A percentile compares a stretch with the other conserved stretches of the same genome.
Evolutionary conservation across 306 rosid genomes (phyloP).

Genomic region (Echinosophora koreensis): DNA sequence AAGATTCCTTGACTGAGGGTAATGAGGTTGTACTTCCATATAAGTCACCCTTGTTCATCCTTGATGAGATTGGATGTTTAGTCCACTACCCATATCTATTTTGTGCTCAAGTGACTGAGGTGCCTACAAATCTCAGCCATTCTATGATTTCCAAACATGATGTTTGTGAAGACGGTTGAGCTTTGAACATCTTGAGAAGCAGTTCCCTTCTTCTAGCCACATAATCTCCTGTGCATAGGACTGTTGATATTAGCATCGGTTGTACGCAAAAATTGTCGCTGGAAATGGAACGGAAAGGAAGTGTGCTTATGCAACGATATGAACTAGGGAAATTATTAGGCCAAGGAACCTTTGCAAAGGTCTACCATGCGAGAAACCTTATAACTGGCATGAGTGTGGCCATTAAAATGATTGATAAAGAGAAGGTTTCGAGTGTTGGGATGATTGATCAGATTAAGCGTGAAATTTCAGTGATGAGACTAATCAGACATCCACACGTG

Average conservation of each 20-base stretch:
- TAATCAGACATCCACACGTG: conserved; percentile 84
- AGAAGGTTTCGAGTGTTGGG: conserved; percentile 77
- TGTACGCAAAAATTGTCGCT: conserved; percentile 28
- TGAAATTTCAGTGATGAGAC: conserved; percentile 87
- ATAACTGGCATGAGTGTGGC: conserved; percentile 73
- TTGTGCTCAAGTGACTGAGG: conserved; percentile 49
- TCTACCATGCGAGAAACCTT: conserved; percentile 74
- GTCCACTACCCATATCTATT: conserved; percentile 45
- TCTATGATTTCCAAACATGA: conserved; percentile 57
- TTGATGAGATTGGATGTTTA: conserved; percentile 62
- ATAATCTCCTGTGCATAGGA: conserved; percentile 12
- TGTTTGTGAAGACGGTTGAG: conserved; percentile 82
- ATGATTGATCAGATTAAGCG: conserved; percentile 91
- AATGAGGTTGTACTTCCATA: conserved; percentile 48
- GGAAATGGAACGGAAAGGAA: conserved; percentile 73
- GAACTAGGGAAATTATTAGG: conserved; percentile 82
- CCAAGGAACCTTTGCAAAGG: conserved; percentile 98
- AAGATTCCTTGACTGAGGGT: conserved; percentile 52
- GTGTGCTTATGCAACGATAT: conserved; percentile 78
- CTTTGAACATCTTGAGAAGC: conserved; percentile 47
- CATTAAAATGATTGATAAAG: conserved; percentile 78
- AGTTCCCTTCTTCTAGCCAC: conserved; percentile 39
- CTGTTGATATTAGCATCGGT: conserved; percentile 47
- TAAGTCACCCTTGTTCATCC: conserved; percentile 51
- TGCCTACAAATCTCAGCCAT: conserved; percentile 51